Percentiles rank a stretch among this genome's conserved stretches.
Evolutionary conservation across 129 eudicot species (phyloP).

Genomic region (Centaurea solstitialis): DNA sequence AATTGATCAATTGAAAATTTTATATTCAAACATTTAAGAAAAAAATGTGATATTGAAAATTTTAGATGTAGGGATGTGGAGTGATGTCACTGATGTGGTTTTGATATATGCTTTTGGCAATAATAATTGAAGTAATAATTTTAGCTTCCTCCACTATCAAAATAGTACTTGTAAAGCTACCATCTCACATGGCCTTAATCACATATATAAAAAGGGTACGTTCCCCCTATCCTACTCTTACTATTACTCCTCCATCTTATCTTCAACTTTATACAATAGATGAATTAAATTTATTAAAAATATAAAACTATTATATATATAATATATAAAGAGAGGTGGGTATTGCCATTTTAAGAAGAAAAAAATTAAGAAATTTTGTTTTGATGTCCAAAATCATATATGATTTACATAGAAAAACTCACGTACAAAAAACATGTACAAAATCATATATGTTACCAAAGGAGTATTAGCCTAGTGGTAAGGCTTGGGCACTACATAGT

Average conservation of each 20-base stretch:
- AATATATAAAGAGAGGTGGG: not conserved
- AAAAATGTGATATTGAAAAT: not conserved
- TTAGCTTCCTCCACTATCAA: constrained; percentile 32
- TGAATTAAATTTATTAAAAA: not conserved
- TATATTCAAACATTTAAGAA: not conserved
- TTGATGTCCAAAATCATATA: too few species aligned
- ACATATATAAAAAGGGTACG: constrained; percentile 21
- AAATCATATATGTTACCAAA: too few species aligned
- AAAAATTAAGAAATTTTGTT: too few species aligned
- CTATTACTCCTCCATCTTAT: not conserved
- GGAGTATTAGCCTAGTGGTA: too few species aligned
- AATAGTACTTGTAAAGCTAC: constrained; percentile 39
- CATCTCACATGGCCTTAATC: constrained; percentile 33
- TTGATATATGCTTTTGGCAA: constrained; percentile 39
- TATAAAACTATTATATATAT: not conserved
- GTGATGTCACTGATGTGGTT: constrained; percentile 20
- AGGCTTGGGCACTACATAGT: too few species aligned
- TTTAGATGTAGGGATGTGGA: not conserved
- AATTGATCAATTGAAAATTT: not conserved
- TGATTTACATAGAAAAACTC: too few species aligned
- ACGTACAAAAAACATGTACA: too few species aligned
- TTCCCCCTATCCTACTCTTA: constrained; percentile 3
- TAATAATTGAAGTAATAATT: constrained; percentile 42
- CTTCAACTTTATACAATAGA: not conserved
- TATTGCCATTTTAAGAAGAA: too few species aligned